Evolutionary conservation across 129 eudicot species (phyloP), one percentile per base, ranked within the genome.

Genomic region (Silybum marianum): DNA sequence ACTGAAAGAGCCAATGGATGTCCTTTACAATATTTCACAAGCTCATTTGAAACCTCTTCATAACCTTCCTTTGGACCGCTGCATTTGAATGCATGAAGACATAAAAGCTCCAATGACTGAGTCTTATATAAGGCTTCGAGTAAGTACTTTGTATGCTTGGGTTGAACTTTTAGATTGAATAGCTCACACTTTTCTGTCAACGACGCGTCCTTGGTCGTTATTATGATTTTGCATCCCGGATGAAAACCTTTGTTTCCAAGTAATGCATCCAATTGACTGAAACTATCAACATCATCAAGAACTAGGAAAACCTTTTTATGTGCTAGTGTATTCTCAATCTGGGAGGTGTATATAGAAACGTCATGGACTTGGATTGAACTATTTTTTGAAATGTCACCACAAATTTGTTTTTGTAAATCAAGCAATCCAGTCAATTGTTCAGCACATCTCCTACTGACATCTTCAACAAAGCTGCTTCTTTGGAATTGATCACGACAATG

Each of bases 41-140:
- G 69, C 24, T 42, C 40, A 58, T 12, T 3, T 12, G 78, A 86
- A 18, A 77, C 62, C 11, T 74, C 77, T 26, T 4, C 16, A 60
- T 86, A 86, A 26, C 67, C 79, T 67, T 54, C 75, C 3, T 6
- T 32, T 0, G 88, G 86, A 39, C 2, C 38, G 2, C 13, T 30
- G 21, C 77, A 8, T 75, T 81, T 67, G 69, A 88, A 85, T 72
- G 91, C 89, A 76, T 76, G 80, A 76, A 74, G 32, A 58, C 85
- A 67, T 30, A 88, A 81, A 48, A 88, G 80, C 42, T 76, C 42
- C 1, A 75, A 26, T 4, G 88, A 88, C n/a, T 70, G 74, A 46
- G 0, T 0, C 7, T 11, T 21, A 28, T 75, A 30, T 62, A 85
- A 4, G 28, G 12, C 44, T 39, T 69, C 1, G 12, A 81, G 77